Base-by-base conservation (phyloP, 495 filamentous ascomycete genomes). In the Penicillium fimorum region DNA sequence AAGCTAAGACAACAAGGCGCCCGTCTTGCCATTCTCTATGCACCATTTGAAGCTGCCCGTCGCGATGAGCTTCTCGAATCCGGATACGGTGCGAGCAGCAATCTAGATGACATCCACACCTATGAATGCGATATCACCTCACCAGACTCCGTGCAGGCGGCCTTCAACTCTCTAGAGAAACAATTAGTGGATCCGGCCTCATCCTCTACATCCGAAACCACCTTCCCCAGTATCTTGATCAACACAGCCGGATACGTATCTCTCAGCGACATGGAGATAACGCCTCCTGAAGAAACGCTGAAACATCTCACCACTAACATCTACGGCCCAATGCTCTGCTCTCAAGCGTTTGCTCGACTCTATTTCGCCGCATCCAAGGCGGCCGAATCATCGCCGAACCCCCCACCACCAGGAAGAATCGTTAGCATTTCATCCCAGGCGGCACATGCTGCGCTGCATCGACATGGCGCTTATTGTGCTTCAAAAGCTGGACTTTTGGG, bases 401-500 rank as follows among this genome's bases (percentile, higher is more conserved):
- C 64, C 0, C 55, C 65, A 0, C 69, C 70, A 1, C 71, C 73
- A 0, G 73, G 73, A 0, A 38, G 73, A 17, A 74, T 76, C 32
- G 65, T 76, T 7, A 74, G 65, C 44, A 68, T 76, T 29, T 67
- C 70, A 2, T 75, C 71, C 9, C 71, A 76, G 30, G 73, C 73
- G 2, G 72, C 69, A 3, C 70, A 75, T 58, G 66, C 64, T 0
- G 73, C 73, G 0, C 56, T 76, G 8, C 71, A 70, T 27, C 63
- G 60, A 2, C 74, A 80, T 49, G 74, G 77, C 20, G 76, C 75
- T 1, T 81, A 79, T 57, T 78, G 76, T 40, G 67, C 79, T 7
- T 77, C 76, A 2, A 82, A 82, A 50, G 70, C 77, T 2, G 78
- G 70, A 0, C 54, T 79, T 20, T 44, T 79, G 15, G 78, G 78